Evolutionary conservation across 2,329 filamentous ascomycete species (phyloP).

Genomic region (Alternaria novae-zelandiae): DNA sequence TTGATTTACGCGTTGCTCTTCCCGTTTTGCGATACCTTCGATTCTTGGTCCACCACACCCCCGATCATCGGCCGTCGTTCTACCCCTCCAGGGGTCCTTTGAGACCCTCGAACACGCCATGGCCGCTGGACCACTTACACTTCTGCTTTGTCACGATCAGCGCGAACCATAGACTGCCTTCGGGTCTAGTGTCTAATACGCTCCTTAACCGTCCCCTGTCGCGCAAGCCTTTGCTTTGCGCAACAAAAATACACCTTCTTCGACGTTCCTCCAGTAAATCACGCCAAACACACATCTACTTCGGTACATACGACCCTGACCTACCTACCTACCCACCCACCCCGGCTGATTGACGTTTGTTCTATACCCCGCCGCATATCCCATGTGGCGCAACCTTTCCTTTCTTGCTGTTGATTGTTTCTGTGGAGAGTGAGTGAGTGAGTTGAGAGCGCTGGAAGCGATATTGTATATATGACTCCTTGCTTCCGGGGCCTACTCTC

Average conservation of each 20-base stretch:
- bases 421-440: background rate
- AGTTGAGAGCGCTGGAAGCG: slow-evolving; percentile 2
- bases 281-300: background rate
- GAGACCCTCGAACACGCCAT: background rate
- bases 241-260: slow-evolving; percentile 21
- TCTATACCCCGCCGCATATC: slow-evolving; percentile 32
- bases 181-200: slow-evolving; percentile 35
- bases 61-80: slow-evolving; percentile 17
- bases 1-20: slow-evolving; percentile 29
- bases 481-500: background rate
- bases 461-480: slow-evolving; percentile 23
- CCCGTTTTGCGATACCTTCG: slow-evolving; percentile 22
- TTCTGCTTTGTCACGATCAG: slow-evolving; percentile 4
- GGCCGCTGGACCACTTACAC: background rate
- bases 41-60: slow-evolving; percentile 24
- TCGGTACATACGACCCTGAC: slow-evolving; percentile 6
- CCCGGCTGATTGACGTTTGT: slow-evolving; percentile 23
- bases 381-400: slow-evolving; percentile 10
- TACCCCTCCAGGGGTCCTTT: slow-evolving; percentile 1
- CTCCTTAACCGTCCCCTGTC: slow-evolving; percentile 19
- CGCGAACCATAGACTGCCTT: slow-evolving; percentile 17
- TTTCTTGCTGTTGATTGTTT: slow-evolving; percentile 8
- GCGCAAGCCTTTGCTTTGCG: slow-evolving; percentile 7
- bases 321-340: slow-evolving; percentile 4
- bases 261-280: slow-evolving; percentile 8